A percentile compares a stretch with the other conserved stretches of the same genome.
Conservation (phyloP, 1,139 yeast species). For the Kodamaea sp. region DNA sequence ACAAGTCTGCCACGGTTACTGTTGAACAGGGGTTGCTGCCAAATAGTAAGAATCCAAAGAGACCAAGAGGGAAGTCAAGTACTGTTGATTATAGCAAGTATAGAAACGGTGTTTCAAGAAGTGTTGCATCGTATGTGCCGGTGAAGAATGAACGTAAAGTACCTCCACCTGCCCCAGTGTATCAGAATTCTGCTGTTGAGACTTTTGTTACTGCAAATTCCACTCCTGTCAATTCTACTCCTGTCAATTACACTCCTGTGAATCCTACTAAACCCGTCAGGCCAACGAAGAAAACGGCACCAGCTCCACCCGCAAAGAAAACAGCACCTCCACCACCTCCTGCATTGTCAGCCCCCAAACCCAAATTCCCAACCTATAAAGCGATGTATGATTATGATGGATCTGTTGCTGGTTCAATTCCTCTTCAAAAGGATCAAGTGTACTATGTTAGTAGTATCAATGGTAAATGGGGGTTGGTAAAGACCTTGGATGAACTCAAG, state of each 20-base stretch:
- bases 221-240: too few species aligned
- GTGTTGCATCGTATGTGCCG: too few species aligned
- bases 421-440: conserved; percentile 70
- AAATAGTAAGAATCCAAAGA: conserved; percentile 61
- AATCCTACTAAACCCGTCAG: conserved; percentile 19
- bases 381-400: conserved; percentile 92
- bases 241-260: too few species aligned
- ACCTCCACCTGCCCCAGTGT: conserved; percentile 12
- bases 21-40: conserved; percentile 81
- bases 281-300: conserved; percentile 34
- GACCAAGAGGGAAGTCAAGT: conserved; percentile 52
- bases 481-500: conserved; percentile 63
- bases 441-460: conserved; percentile 69
- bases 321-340: conserved; percentile 52
- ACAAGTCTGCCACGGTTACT: conserved; percentile 85
- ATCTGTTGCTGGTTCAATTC: conserved; percentile 75
- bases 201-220: too few species aligned
- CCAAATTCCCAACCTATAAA: conserved; percentile 73
- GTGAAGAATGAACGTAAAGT: conserved; percentile 4
- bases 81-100: conserved; percentile 45
- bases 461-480: conserved; percentile 89
- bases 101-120: conserved; percentile 7
- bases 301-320: conserved; percentile 37
- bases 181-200: too few species aligned
- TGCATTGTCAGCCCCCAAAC: conserved; percentile 53